Evolutionary conservation across 139 green algal genomes (phyloP).

Genomic region (Coelastrella sp.): DNA sequence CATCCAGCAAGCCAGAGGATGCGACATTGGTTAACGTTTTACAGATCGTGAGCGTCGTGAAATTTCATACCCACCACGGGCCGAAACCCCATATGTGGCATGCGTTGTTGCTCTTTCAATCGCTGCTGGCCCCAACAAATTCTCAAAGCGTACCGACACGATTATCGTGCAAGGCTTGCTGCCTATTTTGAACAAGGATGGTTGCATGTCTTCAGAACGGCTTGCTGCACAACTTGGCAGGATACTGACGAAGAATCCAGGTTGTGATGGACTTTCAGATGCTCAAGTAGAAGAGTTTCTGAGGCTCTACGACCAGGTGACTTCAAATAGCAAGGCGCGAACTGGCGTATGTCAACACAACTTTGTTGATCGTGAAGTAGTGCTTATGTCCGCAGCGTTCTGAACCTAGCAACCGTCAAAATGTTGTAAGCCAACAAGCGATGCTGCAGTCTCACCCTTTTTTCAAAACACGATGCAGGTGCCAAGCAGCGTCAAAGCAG

Average conservation of each 20-base stretch:
- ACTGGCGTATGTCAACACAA: not conserved
- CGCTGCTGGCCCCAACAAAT: too few species aligned
- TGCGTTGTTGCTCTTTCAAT: too few species aligned
- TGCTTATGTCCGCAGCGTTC: too few species aligned
- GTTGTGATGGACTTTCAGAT: not conserved
- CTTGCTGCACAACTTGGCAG: not conserved
- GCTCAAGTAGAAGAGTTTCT: not conserved
- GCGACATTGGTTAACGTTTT: too few species aligned
- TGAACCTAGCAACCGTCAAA: too few species aligned
- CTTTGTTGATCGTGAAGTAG: not conserved
- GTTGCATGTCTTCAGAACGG: not conserved
- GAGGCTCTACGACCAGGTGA: not conserved
- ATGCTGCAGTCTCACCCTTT: not conserved
- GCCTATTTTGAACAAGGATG: not conserved
- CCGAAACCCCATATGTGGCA: too few species aligned
- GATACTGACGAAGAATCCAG: not conserved
- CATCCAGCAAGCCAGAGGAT: too few species aligned
- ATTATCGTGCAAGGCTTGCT: not conserved
- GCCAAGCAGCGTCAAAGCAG: not conserved
- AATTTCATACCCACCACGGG: too few species aligned
- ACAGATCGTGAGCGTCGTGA: too few species aligned
- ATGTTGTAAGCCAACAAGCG: not conserved
- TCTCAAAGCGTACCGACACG: too few species aligned
- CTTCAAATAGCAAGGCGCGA: not conserved
- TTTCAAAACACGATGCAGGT: not conserved